These are phyloP conservation scores for Saccharum officinarum DNA, from an alignment of 176 grass and related monocot genomes.

Conservation along the genomic window DNA sequence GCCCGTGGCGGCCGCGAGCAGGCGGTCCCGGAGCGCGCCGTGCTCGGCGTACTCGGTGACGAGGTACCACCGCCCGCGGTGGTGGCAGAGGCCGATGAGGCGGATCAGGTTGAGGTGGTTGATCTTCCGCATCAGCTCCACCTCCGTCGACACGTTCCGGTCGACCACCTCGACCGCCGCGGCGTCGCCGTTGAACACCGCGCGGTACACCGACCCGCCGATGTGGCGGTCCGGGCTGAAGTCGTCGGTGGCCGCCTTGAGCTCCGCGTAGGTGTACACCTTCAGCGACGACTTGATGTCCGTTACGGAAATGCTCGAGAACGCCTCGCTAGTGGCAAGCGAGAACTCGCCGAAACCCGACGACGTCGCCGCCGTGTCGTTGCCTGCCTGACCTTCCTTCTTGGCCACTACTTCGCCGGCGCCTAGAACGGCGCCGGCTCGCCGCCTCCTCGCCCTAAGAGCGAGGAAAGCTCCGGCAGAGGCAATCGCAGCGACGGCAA, in stretches of 20 bases:
- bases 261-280: conserved; percentile 56
- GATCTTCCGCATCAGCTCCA: conserved; percentile 57
- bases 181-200: conserved; percentile 39
- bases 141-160: conserved; percentile 44
- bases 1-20: conserved; percentile 1
- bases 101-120: conserved; percentile 75
- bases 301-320: conserved; percentile 46
- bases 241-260: conserved; percentile 48
- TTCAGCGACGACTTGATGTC: conserved; percentile 57
- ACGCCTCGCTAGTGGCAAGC: conserved; percentile 27
- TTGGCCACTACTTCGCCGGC: not conserved
- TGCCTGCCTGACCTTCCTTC: not conserved
- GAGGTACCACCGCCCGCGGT: conserved; percentile 63
- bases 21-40: conserved; percentile 50
- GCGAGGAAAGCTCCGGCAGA: conserved; percentile 19
- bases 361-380: not conserved
- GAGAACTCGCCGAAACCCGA: not conserved
- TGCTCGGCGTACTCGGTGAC: conserved; percentile 67
- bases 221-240: conserved; percentile 47
- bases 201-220: conserved; percentile 55
- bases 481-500: conserved; percentile 11
- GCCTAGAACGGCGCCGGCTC: not conserved
- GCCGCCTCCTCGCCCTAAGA: conserved; percentile 27
- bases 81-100: conserved; percentile 57
- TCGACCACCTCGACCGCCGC: conserved; percentile 51